Percentiles rank a stretch among this genome's conserved stretches.
These are phyloP conservation scores for Fusarium abutilonis DNA, from an alignment of 2,329 filamentous ascomycete genomes.

Conservation along the genomic window DNA sequence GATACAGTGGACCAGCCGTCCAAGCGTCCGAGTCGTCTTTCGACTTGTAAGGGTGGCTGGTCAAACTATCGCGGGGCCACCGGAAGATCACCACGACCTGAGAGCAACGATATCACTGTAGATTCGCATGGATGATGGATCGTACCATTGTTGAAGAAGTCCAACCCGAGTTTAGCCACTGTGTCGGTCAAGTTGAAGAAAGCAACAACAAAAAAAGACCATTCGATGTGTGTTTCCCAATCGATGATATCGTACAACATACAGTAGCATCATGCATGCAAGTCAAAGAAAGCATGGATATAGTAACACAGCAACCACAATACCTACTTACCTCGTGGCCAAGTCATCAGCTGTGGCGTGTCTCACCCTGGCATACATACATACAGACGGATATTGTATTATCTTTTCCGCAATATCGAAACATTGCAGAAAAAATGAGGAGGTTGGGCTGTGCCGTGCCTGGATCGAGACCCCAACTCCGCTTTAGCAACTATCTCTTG, in stretches of 20 bases:
- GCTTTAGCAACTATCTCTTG: slow-evolving; percentile 10
- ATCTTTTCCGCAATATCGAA: slow-evolving; percentile 5
- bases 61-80: slow-evolving; percentile 7
- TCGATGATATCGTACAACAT: slow-evolving; percentile 11
- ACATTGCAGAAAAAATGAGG: slow-evolving; percentile 7
- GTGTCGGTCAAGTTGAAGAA: slow-evolving; percentile 8
- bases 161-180: slow-evolving; percentile 2
- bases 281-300: slow-evolving; percentile 15
- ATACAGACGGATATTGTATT: neutral
- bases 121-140: neutral
- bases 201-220: slow-evolving; percentile 2
- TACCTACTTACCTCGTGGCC: slow-evolving; percentile 23
- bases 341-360: slow-evolving; percentile 11
- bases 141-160: neutral
- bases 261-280: slow-evolving; percentile 19
- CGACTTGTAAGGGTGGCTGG: slow-evolving; percentile 6
- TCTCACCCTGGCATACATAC: slow-evolving; percentile 29
- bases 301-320: slow-evolving; percentile 10
- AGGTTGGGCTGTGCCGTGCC: slow-evolving; percentile 10
- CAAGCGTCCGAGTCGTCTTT: slow-evolving; percentile 7
- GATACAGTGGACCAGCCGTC: slow-evolving; percentile 10
- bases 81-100: slow-evolving; percentile 15
- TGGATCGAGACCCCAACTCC: slow-evolving; percentile 11
- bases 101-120: neutral
- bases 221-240: neutral